Conservation (phyloP, 306 rosid genomes). For the Pueraria montana region DNA sequence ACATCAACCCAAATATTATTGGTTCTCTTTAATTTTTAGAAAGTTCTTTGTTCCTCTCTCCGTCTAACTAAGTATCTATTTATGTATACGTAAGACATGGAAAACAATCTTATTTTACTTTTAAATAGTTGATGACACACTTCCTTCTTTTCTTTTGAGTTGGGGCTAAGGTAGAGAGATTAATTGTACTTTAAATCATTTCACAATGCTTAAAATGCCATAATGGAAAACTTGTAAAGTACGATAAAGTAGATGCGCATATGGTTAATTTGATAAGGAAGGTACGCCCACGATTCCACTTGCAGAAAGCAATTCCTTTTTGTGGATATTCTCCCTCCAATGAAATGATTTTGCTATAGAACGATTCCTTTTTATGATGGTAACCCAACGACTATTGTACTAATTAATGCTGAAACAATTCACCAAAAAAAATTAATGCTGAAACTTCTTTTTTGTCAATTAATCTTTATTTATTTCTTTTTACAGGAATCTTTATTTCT, state of each 20-base stretch:
- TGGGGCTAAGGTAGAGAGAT: neutral
- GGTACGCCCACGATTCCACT: constrained; percentile 10
- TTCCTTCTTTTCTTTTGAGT: neutral
- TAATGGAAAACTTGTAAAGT: neutral
- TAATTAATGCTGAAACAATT: no score
- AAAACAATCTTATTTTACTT: neutral
- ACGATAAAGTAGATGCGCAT: constrained; percentile 7
- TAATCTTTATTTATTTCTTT: neutral
- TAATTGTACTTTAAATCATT: neutral
- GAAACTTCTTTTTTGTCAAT: neutral
- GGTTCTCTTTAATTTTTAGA: neutral
- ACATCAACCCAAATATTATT: neutral
- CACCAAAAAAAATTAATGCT: no score
- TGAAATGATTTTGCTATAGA: constrained; percentile 1
- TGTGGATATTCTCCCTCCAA: constrained; percentile 8
- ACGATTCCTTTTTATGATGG: neutral
- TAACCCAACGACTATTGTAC: neutral
- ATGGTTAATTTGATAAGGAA: constrained; percentile 3
- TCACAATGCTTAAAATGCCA: constrained; percentile 2
- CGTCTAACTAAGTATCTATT: neutral
- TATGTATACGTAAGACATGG: neutral
- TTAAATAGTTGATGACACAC: neutral
- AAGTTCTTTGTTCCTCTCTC: neutral
- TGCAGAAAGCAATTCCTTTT: constrained; percentile 26
- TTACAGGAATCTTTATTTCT: neutral